Evolutionary conservation across 495 filamentous ascomycete genomes (phyloP).

Genomic region (Talaromyces borbonicus): DNA sequence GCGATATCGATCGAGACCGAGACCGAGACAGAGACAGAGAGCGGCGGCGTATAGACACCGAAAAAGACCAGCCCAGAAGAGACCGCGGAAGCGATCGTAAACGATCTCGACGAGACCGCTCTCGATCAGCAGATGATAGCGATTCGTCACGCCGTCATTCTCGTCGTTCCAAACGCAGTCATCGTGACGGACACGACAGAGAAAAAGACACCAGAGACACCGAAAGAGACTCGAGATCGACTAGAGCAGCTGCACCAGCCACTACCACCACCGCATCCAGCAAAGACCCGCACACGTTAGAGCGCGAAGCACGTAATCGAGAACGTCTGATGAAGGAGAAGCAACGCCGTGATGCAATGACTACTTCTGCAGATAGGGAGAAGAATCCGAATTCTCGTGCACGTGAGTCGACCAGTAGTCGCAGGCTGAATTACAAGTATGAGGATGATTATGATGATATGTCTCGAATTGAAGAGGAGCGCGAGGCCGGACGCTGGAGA

Average conservation of each 20-base stretch:
- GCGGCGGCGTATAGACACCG: constrained; percentile 30
- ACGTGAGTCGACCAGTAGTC: constrained; percentile 34
- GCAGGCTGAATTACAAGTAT: constrained; percentile 48
- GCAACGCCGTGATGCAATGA: constrained; percentile 53
- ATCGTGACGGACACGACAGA: constrained; percentile 20
- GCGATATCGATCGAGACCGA: constrained; percentile 32
- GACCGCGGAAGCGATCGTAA: constrained; percentile 43
- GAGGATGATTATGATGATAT: constrained; percentile 45
- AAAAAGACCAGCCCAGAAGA: constrained; percentile 34
- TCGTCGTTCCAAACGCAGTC: constrained; percentile 29
- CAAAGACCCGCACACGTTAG: constrained; percentile 62
- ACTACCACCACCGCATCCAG: no score
- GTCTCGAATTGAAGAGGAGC: constrained; percentile 38
- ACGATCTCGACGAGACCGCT: constrained; percentile 42
- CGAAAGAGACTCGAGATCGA: constrained; percentile 21
- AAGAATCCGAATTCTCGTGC: no score
- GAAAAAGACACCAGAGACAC: constrained; percentile 15
- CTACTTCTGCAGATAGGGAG: no score
- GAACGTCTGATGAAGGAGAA: constrained; percentile 72
- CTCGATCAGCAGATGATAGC: constrained; percentile 27
- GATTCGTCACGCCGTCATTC: constrained; percentile 31
- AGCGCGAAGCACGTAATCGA: constrained; percentile 65
- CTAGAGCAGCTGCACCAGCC: no score
- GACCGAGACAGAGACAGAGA: constrained; percentile 39
- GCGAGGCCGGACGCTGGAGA: constrained; percentile 29